Conservation (phyloP, 768 basidiomycete species). For the Saitozyma podzolica region DNA sequence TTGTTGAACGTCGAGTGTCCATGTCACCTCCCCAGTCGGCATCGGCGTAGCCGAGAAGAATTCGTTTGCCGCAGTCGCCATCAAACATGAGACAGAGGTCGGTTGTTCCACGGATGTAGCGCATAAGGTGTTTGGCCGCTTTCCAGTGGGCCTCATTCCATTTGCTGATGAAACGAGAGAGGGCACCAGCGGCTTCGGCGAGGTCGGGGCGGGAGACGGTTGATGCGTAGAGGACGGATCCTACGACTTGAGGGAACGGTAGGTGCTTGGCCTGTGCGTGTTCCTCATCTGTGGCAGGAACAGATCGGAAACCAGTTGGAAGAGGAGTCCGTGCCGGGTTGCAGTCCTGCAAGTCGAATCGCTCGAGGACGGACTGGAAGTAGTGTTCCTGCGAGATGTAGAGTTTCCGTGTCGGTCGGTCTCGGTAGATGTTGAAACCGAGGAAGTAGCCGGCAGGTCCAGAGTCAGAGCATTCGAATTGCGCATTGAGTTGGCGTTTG, state of each 20-base stretch:
- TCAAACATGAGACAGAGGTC: constrained; percentile 44
- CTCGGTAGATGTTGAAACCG: constrained; percentile 2
- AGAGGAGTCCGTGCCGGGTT: constrained; percentile 11
- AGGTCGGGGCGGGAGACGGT: constrained; percentile 34
- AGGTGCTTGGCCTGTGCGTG: constrained; percentile 5
- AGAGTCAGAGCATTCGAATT: not conserved
- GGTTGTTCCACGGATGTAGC: constrained; percentile 54
- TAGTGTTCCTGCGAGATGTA: constrained; percentile 18
- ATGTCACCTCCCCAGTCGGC: constrained; percentile 49
- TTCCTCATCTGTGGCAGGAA: not conserved
- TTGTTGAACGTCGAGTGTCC: constrained; percentile 49
- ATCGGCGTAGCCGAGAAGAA: constrained; percentile 44
- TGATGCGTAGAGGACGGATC: constrained; percentile 16
- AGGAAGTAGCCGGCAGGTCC: not conserved
- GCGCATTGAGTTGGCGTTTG: not conserved
- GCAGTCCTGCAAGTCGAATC: constrained; percentile 3
- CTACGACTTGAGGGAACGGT: constrained; percentile 10
- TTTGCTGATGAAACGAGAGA: constrained; percentile 49
- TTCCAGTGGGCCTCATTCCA: constrained; percentile 35
- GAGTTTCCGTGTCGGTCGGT: constrained; percentile 2
- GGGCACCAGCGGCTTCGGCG: constrained; percentile 22
- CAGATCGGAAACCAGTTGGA: constrained; percentile 3
- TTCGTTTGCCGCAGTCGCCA: constrained; percentile 2
- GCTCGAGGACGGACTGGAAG: constrained; percentile 1
- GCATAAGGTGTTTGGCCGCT: constrained; percentile 54